Evolutionary conservation across 2,329 filamentous ascomycete species (phyloP), one percentile per base, ranked within the genome.

Genomic region (Talaromyces amestolkiae): DNA sequence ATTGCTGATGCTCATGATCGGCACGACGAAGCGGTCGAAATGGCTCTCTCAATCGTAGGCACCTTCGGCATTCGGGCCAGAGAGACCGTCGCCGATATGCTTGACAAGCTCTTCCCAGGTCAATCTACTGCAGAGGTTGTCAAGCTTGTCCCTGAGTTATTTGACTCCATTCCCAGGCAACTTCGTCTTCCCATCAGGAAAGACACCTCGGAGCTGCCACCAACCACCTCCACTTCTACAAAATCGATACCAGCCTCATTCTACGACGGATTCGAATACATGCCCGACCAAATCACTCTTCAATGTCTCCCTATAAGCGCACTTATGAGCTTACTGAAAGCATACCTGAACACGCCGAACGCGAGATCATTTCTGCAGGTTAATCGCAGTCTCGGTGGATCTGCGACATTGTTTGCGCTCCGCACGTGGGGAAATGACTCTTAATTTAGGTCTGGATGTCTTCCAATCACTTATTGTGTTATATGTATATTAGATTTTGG

Each of bases 71-170:
- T 65, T 47, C 71, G 72, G 27, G 69, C 63, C 37, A 62, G 64
- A 6, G 70, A 73, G 35, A 63, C 73, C 15, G 61, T 79, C 19
- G 58, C 69, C 11, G 73, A 74, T n/a, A 61, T 78, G 11, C 63
- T 76, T 7, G 37, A 71, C 2, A 58, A 67, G 1, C 54, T 79
- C 17, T 78, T 79, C 61, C 74, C 76, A 2, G 64, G 61, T 1
- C 72, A 72, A 10, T 54, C 72, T 3, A 69, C 70, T 58, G 71
- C 75, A 47, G 73, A 78, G 4, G 53, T 78, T 27, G 68, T 79
- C 64, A 67, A 70, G 22, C 66, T 70, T 2, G 69, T 79, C 31
- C 78, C 78, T 1, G 70, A 70, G 39, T 72, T 80, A 3, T 66
- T 66, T 37, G 39, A 39, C 6, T 64, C 33, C 22, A 61, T 66